Percentiles rank a stretch among this genome's conserved stretches.
Conservation (phyloP, 1,284 basidiomycete genomes). For the Porogramme epimiltina region DNA sequence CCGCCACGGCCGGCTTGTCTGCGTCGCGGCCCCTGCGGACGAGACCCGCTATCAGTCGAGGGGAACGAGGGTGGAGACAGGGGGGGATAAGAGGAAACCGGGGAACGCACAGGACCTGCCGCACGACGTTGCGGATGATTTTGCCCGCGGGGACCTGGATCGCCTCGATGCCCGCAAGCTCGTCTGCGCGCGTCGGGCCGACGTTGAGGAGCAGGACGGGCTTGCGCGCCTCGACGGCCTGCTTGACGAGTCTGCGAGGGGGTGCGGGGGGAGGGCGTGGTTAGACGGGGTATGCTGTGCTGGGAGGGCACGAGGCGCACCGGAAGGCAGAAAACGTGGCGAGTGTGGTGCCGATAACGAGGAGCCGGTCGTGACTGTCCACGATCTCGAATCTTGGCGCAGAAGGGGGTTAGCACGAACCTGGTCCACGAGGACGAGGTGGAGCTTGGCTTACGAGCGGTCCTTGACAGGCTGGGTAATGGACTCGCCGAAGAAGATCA, state of each 20-base stretch:
- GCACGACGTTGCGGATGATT: slow-evolving; percentile 67
- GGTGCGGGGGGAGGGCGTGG: neutral
- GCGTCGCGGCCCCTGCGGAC: slow-evolving; percentile 41
- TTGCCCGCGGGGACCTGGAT: slow-evolving; percentile 72
- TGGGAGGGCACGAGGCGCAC: slow-evolving; percentile 35
- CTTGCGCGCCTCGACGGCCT: slow-evolving; percentile 74
- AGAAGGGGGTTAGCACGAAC: no score
- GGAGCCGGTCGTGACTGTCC: slow-evolving; percentile 63
- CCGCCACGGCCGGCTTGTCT: slow-evolving; percentile 40
- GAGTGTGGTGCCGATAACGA: slow-evolving; percentile 86
- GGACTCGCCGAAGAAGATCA: slow-evolving; percentile 90
- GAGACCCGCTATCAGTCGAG: no score
- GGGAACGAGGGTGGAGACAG: no score
- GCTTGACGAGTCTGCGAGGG: slow-evolving; percentile 51
- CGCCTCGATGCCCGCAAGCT: slow-evolving; percentile 71
- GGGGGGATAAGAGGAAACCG: no score
- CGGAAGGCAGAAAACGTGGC: slow-evolving; percentile 92
- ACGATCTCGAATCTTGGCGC: slow-evolving; percentile 60
- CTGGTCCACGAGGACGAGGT: no score
- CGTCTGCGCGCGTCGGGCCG: slow-evolving; percentile 85
- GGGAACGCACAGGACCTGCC: slow-evolving; percentile 52
- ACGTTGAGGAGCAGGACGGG: slow-evolving; percentile 82
- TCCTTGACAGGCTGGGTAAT: slow-evolving; percentile 65
- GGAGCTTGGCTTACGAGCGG: slow-evolving; percentile 74
- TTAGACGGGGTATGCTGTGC: neutral